Percentiles rank a stretch among this genome's conserved stretches.
Evolutionary conservation across 768 basidiomycete species (phyloP).

Genomic region (Podaxis mareebaensis): DNA sequence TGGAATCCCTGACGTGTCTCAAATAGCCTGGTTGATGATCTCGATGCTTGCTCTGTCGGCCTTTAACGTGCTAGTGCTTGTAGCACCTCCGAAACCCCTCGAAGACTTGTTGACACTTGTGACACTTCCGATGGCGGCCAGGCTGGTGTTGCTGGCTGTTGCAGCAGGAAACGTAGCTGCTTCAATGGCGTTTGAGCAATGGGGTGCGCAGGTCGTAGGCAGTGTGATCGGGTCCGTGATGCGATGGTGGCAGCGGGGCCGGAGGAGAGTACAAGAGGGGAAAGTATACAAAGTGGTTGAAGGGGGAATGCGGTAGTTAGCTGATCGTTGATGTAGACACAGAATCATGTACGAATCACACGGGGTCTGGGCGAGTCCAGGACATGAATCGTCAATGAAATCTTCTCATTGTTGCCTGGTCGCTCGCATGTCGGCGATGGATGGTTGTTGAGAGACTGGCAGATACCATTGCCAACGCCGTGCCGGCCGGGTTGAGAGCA

Average conservation of each 20-base stretch:
- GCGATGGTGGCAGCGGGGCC: conserved; percentile 42
- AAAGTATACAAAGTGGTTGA: conserved; percentile 89
- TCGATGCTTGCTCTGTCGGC: conserved; percentile 66
- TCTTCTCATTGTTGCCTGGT: conserved; percentile 8
- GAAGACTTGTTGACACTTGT: conserved; percentile 73
- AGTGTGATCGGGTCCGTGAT: conserved; percentile 49
- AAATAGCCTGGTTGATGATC: conserved; percentile 76
- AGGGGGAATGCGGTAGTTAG: conserved; percentile 53
- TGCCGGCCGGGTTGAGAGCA: conserved; percentile 19
- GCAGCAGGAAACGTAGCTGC: conserved; percentile 69
- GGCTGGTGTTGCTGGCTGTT: conserved; percentile 65
- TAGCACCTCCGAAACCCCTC: conserved; percentile 65
- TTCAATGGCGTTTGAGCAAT: conserved; percentile 78
- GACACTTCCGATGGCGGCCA: conserved; percentile 66
- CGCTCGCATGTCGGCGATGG: conserved; percentile 1
- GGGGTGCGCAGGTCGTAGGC: conserved; percentile 62
- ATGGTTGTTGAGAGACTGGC: conserved; percentile 9
- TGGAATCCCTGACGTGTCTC: conserved; percentile 9
- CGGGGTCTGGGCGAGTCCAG: neutral
- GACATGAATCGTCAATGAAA: neutral
- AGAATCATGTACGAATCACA: neutral
- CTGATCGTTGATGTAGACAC: neutral
- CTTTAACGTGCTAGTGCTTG: conserved; percentile 77
- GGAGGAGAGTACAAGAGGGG: conserved; percentile 56
- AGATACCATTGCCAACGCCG: neutral